Percentiles rank a stretch among this genome's conserved stretches.
These are phyloP conservation scores for Vitrella brassicaformis DNA, from an alignment of 73 alveolate genomes.

Conservation along the genomic window DNA sequence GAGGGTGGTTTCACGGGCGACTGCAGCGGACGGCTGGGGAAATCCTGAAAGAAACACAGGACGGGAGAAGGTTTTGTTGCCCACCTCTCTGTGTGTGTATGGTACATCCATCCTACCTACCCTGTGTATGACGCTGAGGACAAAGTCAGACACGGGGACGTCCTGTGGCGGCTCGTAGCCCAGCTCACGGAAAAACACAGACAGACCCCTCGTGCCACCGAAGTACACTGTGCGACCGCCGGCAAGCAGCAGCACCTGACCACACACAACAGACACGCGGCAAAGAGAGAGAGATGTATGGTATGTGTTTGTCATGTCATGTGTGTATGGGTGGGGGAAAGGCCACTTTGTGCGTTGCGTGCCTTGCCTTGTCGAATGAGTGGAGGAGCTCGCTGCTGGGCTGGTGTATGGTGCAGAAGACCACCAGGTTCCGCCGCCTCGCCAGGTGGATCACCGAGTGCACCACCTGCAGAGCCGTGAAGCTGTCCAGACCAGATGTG, in stretches of 20 bases:
- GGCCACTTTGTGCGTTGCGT: too few relatives aligned
- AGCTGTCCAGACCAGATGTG: not conserved
- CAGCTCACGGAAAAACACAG: not conserved
- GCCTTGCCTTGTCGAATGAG: too few relatives aligned
- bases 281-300: too few relatives aligned
- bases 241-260: not conserved
- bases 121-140: not conserved
- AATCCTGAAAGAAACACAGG: too few relatives aligned
- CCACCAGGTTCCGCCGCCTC: not conserved
- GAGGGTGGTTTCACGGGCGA: too few relatives aligned
- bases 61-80: too few relatives aligned
- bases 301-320: too few relatives aligned
- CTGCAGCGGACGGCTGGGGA: too few relatives aligned
- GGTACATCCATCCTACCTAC: not conserved
- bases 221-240: not conserved
- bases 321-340: too few relatives aligned
- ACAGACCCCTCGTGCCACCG: not conserved
- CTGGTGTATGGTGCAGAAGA: not conserved
- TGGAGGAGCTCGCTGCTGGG: not conserved
- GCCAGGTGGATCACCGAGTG: not conserved
- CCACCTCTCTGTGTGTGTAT: too few relatives aligned
- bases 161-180: not conserved
- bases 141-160: not conserved
- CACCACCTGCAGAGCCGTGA: not conserved
- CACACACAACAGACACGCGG: not conserved